Base-by-base conservation (phyloP, 139 green algal genomes). In the Edaphochlamys debaryana region DNA sequence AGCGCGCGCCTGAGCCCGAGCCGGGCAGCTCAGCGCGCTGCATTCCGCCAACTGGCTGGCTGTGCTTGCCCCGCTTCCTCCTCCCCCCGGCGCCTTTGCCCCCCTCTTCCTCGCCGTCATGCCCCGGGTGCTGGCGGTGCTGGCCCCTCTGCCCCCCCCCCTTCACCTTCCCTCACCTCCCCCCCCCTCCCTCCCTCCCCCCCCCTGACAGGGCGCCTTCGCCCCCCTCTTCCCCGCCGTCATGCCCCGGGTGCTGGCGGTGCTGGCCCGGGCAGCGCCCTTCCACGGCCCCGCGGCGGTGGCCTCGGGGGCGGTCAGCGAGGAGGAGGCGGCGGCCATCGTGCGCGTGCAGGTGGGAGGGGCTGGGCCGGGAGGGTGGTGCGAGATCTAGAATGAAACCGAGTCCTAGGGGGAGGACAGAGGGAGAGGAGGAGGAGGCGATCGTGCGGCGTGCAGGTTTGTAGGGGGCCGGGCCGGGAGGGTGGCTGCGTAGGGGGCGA, bases 271-370 rank as follows among this genome's bases (percentile, higher is more conserved):
- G 40, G 58, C 56, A 7, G 73, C 73, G 6, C 36, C 56, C 37
- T 80, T 80, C 73, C 73, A 80, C 37, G 56, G 38, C 30, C 38
- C 73, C 56, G 25, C 56, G 15, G 73, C 73, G 23, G 27, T 60
- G 3, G 56, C 56, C 0, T 41, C 56, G 2, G 73, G 73, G 19
- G 9, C 56, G n/a, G 56, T 80, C 22, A 70, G 27, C 0, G 73
- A 69, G 54, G 73, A 80, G 56, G 56, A 80, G 56, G 73, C 73
- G 17, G 23, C 58, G 0, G 73, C 73, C 36, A 80, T 80, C 58
- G 73, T 70, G 56, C 56, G 58, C 0, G 73, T 80, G 29, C 73
- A 80, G 54, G 72, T 79, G 54, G 2, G 67, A 37, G 38, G 19
- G 11, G 66, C n/a, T n/a, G n/a, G n/a, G n/a, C n/a, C n/a, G n/a